Evolutionary conservation across 495 filamentous ascomycete genomes (phyloP).

Genomic region (Podospora fimiseda): DNA sequence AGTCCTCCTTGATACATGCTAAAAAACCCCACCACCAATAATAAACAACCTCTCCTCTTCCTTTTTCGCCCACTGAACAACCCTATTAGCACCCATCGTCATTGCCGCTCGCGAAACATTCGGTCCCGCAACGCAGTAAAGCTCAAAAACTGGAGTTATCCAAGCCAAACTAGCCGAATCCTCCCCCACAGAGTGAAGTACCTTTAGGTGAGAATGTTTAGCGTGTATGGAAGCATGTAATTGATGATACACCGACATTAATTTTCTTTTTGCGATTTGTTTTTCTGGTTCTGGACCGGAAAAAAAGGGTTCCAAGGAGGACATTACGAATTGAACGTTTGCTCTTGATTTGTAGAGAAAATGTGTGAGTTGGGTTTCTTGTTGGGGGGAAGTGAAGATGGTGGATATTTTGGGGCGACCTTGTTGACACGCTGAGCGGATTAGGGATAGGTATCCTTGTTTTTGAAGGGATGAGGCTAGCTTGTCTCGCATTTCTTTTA

Average conservation of each 20-base stretch:
- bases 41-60: conserved; percentile 95
- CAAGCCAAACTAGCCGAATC: conserved; percentile 78
- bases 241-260: conserved; percentile 77
- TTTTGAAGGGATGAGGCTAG: conserved; percentile 70
- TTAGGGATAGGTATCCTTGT: conserved; percentile 65
- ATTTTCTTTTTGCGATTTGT: conserved; percentile 59
- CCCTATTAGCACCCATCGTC: conserved; percentile 76
- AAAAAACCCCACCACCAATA: conserved; percentile 78
- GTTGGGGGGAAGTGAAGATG: conserved; percentile 63
- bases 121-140: conserved; percentile 87
- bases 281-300: conserved; percentile 24
- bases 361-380: conserved; percentile 56
- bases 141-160: conserved; percentile 83
- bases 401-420: conserved; percentile 63
- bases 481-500: conserved; percentile 76
- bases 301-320: conserved; percentile 66
- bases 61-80: conserved; percentile 80
- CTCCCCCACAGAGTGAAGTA: conserved; percentile 68
- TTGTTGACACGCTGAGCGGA: conserved; percentile 62
- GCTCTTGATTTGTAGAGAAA: conserved; percentile 90
- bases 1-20: too few species aligned
- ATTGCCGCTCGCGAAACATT: conserved; percentile 69
- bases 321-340: conserved; percentile 95
- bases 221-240: conserved; percentile 79
- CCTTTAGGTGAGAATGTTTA: conserved; percentile 74